Evolutionary conservation across 2,329 filamentous ascomycete genomes (phyloP), one percentile per base, ranked within the genome.

Genomic region (Sarocladium oryzae): DNA sequence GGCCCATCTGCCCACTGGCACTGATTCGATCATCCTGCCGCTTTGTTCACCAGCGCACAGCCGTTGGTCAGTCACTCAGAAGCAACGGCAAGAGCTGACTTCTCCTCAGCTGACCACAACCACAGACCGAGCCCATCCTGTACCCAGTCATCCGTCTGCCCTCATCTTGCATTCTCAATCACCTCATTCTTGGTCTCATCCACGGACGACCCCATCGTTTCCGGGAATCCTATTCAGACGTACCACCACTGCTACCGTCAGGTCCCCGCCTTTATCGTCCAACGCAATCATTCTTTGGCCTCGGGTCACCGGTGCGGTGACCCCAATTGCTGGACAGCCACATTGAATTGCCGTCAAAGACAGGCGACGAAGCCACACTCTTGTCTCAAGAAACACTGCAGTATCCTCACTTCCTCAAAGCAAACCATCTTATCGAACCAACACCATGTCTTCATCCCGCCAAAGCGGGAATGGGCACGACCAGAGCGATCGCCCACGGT

Each of bases 401-500:
- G 4, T 20, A 18, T 18, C 36, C 7, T 20, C 16, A 20, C 36
- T 21, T 3, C 13, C 4, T 18, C 18, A 7, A n/a, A 9, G 4
- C 11, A 20, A 26, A 10, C 10, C 4, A 30, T 15, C 21, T 50
- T 37, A 26, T 15, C 21, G 24, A 23, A n/a, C 26, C 18, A 4
- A 10, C 48, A 35, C 46, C 45, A 54, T 54, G 52, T 51, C 50
- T 30, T 54, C 50, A 15, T 54, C 52, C 13, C 43, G 43, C 4
- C 26, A 33, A n/a, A 48, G 16, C n/a, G 43, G 26, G n/a, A 21
- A 8, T n/a, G 43, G 43, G n/a, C 10, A 20, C 10, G 7, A 33
- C 43, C 26, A 48, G 43, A 48, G 33, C 21, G 26, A 48, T 16
- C 43, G 43, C 28, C 43, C 43, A 35, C 50, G 43, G 26, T 52